phyloP scores from a whole-genome alignment of 768 basidiomycete genomes.

The Tylopilus sp. region DNA sequence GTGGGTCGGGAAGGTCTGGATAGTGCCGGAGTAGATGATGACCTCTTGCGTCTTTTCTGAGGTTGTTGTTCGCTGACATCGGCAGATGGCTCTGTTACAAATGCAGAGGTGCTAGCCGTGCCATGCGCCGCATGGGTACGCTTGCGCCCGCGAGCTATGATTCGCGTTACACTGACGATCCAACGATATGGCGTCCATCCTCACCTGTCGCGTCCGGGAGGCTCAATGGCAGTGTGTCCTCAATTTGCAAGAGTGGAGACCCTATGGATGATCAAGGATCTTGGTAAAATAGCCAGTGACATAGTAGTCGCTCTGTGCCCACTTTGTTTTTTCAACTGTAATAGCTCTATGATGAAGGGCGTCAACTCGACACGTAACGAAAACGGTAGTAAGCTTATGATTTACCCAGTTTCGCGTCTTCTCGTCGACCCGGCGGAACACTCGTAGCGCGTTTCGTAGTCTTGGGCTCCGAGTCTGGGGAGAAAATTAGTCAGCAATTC shows the following conservation, averaged over 20 bases:
- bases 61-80: slow-evolving; percentile 6
- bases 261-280: slow-evolving; percentile 8
- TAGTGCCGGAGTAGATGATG: slow-evolving; percentile 18
- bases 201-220: slow-evolving; percentile 13
- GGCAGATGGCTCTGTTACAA: not conserved
- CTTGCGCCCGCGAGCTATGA: slow-evolving; percentile 19
- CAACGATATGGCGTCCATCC: not conserved
- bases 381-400: not conserved
- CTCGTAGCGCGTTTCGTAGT: slow-evolving; percentile 11
- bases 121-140: slow-evolving; percentile 1
- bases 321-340: slow-evolving; percentile 16
- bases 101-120: not conserved
- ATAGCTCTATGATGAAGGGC: slow-evolving; percentile 9
- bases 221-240: slow-evolving; percentile 4
- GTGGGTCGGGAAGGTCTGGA: slow-evolving; percentile 9
- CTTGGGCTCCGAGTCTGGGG: slow-evolving; percentile 18
- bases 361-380: slow-evolving; percentile 7
- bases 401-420: slow-evolving; percentile 13
- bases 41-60: slow-evolving; percentile 21
- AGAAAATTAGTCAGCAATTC: slow-evolving; percentile 1
- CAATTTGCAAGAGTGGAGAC: slow-evolving; percentile 4
- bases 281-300: not conserved
- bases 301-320: slow-evolving; percentile 1
- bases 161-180: slow-evolving; percentile 2
- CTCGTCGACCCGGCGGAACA: slow-evolving; percentile 15